Base-by-base conservation (phyloP, 208 protist genomes). In the Crithidia mellificae region DNA sequence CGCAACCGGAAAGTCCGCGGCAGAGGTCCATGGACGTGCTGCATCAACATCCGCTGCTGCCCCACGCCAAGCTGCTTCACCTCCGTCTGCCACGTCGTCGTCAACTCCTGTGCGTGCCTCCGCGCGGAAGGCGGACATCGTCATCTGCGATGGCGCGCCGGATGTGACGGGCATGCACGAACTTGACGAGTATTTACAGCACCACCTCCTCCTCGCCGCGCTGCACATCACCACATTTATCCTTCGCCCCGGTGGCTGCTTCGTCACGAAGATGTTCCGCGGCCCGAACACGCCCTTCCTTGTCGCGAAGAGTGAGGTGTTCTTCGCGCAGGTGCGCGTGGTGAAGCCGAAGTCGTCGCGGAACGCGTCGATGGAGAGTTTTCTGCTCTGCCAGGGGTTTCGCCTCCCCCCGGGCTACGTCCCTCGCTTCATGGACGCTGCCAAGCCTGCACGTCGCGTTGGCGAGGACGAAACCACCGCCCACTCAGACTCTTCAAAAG, bases 131-230 rank as follows among this genome's bases (percentile, higher is more conserved):
- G 98, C 98, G 1, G 97, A 99, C 68, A 77, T 99, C 15, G 98
- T 99, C 6, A 84, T 99, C 22, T 99, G 96, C 72, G 99, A 99
- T 83, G 99, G 99, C 17, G 99, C 99, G 0, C 99, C 99, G 2
- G 99, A 99, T 78, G 98, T 99, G 19, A 99, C 98, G 2, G 98
- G 98, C 24, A 91, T 99, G 82, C 98, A 99, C 73, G 98, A 99
- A 83, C 84, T 99, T 27, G 98, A 99, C 74, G 98, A 99, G 86
- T 99, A 99, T 77, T 81, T 99, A 47, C 98, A 99, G 78, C 84
- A 97, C 51, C 98, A 99, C 80, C 80, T 99, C 1, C 88, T 99
- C 3, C 87, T 99, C 7, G 96, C 98, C 8, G 98, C 98, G 27
- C 79, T 99, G 36, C 98, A 98, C 78, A 99, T 99, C 57, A 97